Evolutionary conservation across 83 land plant genomes (phyloP), one percentile per base, ranked within the genome.

Genomic region (Picea mariana): DNA sequence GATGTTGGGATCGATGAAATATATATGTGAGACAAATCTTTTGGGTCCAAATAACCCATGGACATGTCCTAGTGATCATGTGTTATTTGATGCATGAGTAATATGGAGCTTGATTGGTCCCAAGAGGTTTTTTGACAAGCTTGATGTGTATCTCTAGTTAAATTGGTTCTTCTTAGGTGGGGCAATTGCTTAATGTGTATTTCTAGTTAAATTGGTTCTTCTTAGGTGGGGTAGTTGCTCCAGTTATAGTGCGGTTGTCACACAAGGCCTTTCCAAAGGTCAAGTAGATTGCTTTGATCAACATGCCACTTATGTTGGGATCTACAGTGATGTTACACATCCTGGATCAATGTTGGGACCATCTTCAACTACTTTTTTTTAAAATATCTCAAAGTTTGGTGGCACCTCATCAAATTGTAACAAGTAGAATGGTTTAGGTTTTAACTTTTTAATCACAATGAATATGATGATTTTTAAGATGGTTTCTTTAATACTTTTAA

Each of bases 151-250:
- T 72, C 24, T 64, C n/a, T 13, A 83, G 66, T 27, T 91, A 27
- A 78, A 91, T 79, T 89, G 91, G 91, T 89, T 87, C 81, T 89
- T 89, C 81, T 78, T 89, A 15, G 86, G 75, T 9, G 90, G 90
- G 4, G 64, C 65, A 21, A 0, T 81, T 4, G 82, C 86, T 23
- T 9, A 83, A 81, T 4, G 66, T 63, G 66, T 85, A 86, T 49
- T 12, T 9, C 55, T 0, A 49, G 11, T 49, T 49, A 49, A 49
- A 82, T 79, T 49, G 55, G 55, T 49, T 49, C 55, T 49, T 49
- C 55, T 49, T 49, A 15, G 84, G 81, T 9, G 89, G 85, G 1
- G 81, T 62, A 23, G 6, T 82, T 1, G 82, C 81, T 17, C 89
- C 89, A 4, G 65, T 85, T 27, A 3, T 85, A 3, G 87, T 85